Conservation (phyloP, 2,329 filamentous ascomycete species). For the Pyrenophora teres region DNA sequence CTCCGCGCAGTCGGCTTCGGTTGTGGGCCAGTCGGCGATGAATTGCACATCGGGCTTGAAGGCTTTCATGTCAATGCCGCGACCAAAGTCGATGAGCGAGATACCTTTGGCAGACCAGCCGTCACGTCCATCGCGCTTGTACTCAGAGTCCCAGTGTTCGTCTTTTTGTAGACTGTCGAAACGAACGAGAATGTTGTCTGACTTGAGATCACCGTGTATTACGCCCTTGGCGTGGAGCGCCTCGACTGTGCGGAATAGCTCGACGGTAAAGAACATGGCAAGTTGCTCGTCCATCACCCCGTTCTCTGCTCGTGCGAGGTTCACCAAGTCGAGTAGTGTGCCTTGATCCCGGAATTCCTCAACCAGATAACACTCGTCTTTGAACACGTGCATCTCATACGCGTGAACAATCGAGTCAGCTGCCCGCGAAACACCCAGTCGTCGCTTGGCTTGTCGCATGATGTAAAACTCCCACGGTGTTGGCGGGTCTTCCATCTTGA, state of each 20-base stretch:
- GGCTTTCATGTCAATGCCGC: slow-evolving; percentile 88
- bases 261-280: slow-evolving; percentile 93
- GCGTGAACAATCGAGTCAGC: slow-evolving; percentile 78
- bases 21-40: slow-evolving; percentile 93
- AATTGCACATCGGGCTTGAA: slow-evolving; percentile 81
- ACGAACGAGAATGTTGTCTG: slow-evolving; percentile 91
- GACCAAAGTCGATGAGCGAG: slow-evolving; percentile 90
- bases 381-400: slow-evolving; percentile 89
- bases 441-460: slow-evolving; percentile 78
- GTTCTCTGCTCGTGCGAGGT: slow-evolving; percentile 74
- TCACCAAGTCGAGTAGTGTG: slow-evolving; percentile 92
- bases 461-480: slow-evolving; percentile 97
- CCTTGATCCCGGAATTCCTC: slow-evolving; percentile 88
- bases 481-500: slow-evolving; percentile 93
- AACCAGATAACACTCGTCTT: slow-evolving; percentile 86
- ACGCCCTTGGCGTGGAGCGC: slow-evolving; percentile 78
- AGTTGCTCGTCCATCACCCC: slow-evolving; percentile 86
- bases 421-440: slow-evolving; percentile 73
- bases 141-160: slow-evolving; percentile 64
- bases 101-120: slow-evolving; percentile 84
- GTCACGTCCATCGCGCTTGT: slow-evolving; percentile 71
- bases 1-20: slow-evolving; percentile 86
- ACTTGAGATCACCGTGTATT: slow-evolving; percentile 92
- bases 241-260: slow-evolving; percentile 88
- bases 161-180: slow-evolving; percentile 62